Evolutionary conservation across 2,329 filamentous ascomycete genomes (phyloP), one percentile per base, ranked within the genome.

Genomic region (Salinomyces thailandicus): DNA sequence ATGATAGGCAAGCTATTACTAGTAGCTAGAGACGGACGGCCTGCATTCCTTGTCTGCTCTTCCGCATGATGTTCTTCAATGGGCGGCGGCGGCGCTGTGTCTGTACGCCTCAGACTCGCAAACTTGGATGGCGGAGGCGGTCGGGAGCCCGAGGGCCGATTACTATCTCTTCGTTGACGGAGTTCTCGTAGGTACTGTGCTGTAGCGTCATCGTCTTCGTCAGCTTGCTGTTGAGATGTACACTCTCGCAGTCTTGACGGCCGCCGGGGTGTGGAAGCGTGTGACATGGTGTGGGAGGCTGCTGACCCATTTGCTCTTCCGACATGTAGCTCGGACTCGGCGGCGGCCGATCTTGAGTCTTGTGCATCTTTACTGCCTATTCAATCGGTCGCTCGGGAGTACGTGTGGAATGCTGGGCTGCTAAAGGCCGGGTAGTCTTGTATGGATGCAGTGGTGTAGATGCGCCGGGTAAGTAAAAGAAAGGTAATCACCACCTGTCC

Each of bases 171-270:
- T 59, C 73, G 81, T 48, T 71, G 75, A 48, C 83, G 78, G 22
- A 89, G 71, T 47, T 79, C 75, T 48, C 78, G 69, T 22, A 86
- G 72, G 58, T 85, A 87, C 42, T 69, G 68, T 47, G 77, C 81
- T 85, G 61, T 42, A 46, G 53, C 44, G 35, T 45, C 15, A 41
- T 39, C 8, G 24, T 40, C 47, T 52, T 45, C 55, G 50, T 45
- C 40, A 30, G 36, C 15, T 28, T 46, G 29, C 39, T 47, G 37
- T 26, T 36, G 30, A 19, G 39, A 36, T 13, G 38, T 34, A 40
- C 47, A 47, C 39, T 50, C 29, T 39, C 46, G 35, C 31, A 51
- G 33, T 31, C 37, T 40, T 31, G 47, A 50, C 15, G 47, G 38
- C 30, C 36, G 35, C 22, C 43, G 42, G 24, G 48, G 48, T 9